Conservation (phyloP, 345 rosid genomes). For the Populus deltoides region DNA sequence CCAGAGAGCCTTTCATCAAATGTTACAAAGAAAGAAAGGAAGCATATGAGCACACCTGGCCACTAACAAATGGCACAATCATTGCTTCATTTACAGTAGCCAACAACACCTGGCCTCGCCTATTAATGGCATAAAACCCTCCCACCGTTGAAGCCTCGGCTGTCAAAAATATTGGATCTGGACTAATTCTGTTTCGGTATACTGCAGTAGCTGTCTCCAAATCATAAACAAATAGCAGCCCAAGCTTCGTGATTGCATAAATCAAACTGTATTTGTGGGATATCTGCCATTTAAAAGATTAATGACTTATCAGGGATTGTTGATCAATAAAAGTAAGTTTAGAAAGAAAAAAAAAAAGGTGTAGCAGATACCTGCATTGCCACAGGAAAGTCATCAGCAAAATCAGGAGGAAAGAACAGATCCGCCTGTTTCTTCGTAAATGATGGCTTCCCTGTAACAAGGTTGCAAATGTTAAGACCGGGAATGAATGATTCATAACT, state of each 20-base stretch:
- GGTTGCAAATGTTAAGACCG: background rate
- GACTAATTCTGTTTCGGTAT: slow-evolving; percentile 94
- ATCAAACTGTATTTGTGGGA: slow-evolving; percentile 93
- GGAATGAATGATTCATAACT: background rate
- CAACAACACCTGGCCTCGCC: slow-evolving; percentile 53
- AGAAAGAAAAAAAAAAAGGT: slow-evolving; percentile 6
- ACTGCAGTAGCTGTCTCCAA: slow-evolving; percentile 97
- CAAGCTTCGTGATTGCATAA: slow-evolving; percentile 92
- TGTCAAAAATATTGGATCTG: slow-evolving; percentile 98
- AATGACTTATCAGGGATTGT: background rate
- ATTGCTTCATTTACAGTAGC: slow-evolving; percentile 96
- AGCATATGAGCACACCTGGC: slow-evolving; percentile 60
- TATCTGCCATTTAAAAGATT: slow-evolving; percentile 49
- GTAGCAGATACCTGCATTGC: slow-evolving; percentile 81
- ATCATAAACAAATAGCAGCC: slow-evolving; percentile 94
- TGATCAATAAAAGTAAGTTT: background rate
- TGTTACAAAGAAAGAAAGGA: background rate
- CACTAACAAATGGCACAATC: slow-evolving; percentile 91
- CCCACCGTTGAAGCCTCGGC: slow-evolving; percentile 88
- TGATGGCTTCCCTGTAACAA: slow-evolving; percentile 74
- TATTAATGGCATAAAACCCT: slow-evolving; percentile 89
- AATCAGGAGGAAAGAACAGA: slow-evolving; percentile 98
- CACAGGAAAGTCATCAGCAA: slow-evolving; percentile 97
- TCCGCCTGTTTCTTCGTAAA: slow-evolving; percentile 96
- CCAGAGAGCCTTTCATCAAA: background rate